Evolutionary conservation across 2,329 filamentous ascomycete species (phyloP).

Genomic region (Hymenoscyphus linearis): DNA sequence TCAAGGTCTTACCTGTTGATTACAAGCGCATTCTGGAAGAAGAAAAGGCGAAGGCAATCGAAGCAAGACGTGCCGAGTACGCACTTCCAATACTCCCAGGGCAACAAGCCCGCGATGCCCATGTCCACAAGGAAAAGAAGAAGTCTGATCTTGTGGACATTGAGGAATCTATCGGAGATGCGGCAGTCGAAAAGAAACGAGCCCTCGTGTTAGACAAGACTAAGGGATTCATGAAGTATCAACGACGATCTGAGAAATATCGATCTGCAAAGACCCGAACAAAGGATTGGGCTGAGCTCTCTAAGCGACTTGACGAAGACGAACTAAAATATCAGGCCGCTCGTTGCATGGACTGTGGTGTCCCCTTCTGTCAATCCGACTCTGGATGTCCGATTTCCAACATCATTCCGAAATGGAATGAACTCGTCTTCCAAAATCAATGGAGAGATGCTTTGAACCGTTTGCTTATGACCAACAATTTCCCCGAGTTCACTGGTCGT

Average conservation of each 20-base stretch:
- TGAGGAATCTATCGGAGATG: slow-evolving; percentile 83
- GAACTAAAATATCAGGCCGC: slow-evolving; percentile 96
- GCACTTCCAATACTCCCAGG: slow-evolving; percentile 72
- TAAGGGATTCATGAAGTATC: slow-evolving; percentile 95
- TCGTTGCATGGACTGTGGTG: slow-evolving; percentile 98
- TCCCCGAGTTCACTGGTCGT: slow-evolving; percentile 95
- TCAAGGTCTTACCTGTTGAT: slow-evolving; percentile 90
- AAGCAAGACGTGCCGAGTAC: slow-evolving; percentile 79
- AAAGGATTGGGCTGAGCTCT: slow-evolving; percentile 92
- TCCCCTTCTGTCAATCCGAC: slow-evolving; percentile 96
- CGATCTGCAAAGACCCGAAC: slow-evolving; percentile 75
- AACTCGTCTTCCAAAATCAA: slow-evolving; percentile 65
- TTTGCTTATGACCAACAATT: slow-evolving; percentile 95
- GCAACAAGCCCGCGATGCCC: slow-evolving; percentile 48
- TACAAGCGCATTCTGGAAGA: slow-evolving; percentile 91
- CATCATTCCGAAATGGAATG: slow-evolving; percentile 97
- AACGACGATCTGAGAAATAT: slow-evolving; percentile 89
- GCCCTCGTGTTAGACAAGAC: slow-evolving; percentile 97
- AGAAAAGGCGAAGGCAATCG: slow-evolving; percentile 78
- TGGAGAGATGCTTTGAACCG: slow-evolving; percentile 92
- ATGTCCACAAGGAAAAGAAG: slow-evolving; percentile 54
- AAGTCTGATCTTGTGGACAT: slow-evolving; percentile 71
- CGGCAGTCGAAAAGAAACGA: slow-evolving; percentile 80
- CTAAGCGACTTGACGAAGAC: slow-evolving; percentile 80
- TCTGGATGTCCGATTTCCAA: slow-evolving; percentile 94